Conservation (phyloP, 257 asterid species). For the Hygrophila difformis region DNA sequence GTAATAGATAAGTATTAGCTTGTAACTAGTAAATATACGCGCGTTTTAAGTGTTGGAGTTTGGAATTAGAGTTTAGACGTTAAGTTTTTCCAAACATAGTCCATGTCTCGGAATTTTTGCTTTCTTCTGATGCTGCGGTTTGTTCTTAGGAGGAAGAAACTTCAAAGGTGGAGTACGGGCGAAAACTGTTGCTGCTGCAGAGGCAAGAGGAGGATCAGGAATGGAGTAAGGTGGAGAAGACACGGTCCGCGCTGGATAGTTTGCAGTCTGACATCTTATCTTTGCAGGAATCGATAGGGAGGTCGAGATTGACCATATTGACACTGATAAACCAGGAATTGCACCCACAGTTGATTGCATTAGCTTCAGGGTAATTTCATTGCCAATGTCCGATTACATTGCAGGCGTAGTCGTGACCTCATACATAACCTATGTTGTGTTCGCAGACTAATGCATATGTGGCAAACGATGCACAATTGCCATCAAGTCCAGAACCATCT, state of each 20-base stretch:
- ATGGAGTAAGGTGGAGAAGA: slow-evolving; percentile 47
- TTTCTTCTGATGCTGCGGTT: background rate
- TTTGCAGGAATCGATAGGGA: slow-evolving; percentile 50
- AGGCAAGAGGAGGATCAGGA: slow-evolving; percentile 68
- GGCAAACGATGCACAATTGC: slow-evolving; percentile 61
- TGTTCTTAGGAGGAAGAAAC: slow-evolving; percentile 50
- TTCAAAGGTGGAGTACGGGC: slow-evolving; percentile 55
- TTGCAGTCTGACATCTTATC: slow-evolving; percentile 45
- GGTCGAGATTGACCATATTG: slow-evolving; percentile 39
- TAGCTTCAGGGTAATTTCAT: slow-evolving; percentile 58
- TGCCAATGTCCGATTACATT: background rate
- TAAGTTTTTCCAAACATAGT: no score
- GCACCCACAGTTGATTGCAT: slow-evolving; percentile 62
- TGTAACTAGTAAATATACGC: no score
- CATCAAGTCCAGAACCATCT: slow-evolving; percentile 66
- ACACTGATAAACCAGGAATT: slow-evolving; percentile 57
- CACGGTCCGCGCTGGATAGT: slow-evolving; percentile 43
- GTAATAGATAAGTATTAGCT: no score
- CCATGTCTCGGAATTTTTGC: no score
- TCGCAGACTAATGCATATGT: slow-evolving; percentile 57
- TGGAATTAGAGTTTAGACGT: no score
- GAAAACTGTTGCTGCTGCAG: slow-evolving; percentile 44
- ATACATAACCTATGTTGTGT: background rate
- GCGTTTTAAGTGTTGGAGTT: no score
- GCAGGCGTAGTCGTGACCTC: background rate